phyloP scores from a whole-genome alignment of 495 filamentous ascomycete species.

The Oidiodendron maius region DNA sequence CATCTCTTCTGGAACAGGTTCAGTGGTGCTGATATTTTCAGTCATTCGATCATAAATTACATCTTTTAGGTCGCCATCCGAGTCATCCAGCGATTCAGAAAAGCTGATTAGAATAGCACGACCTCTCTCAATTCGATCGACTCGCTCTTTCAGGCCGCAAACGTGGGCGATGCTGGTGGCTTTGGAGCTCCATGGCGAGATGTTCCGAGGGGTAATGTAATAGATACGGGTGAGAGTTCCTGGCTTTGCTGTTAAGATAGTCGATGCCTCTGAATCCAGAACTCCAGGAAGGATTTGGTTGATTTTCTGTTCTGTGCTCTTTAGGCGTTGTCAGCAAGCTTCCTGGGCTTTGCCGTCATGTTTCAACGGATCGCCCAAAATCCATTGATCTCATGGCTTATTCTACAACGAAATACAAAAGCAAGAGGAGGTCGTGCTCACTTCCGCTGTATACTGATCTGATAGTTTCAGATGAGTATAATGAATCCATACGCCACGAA shows the following conservation, averaged over 20 bases:
- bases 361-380: too few species aligned
- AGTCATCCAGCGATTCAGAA: conserved; percentile 37
- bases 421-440: neutral
- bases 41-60: conserved; percentile 91
- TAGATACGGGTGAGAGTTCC: conserved; percentile 26
- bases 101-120: conserved; percentile 63
- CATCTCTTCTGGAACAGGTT: conserved; percentile 65
- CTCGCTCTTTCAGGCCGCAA: conserved; percentile 67
- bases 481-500: conserved; percentile 46
- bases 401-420: too few species aligned
- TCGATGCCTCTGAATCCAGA: neutral
- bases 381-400: too few species aligned
- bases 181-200: conserved; percentile 96
- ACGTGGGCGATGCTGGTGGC: conserved; percentile 90
- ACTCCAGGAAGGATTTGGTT: conserved; percentile 32
- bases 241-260: conserved; percentile 1
- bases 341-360: too few species aligned
- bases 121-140: conserved; percentile 85
- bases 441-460: neutral
- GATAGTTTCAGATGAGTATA: conserved; percentile 28
- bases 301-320: conserved; percentile 29
- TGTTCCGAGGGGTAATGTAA: conserved; percentile 79
- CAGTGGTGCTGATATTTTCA: conserved; percentile 57
- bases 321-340: conserved; percentile 5
- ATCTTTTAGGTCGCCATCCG: conserved; percentile 58